These are phyloP conservation scores for Geotrichum macrosporum DNA, from an alignment of 1,139 yeast genomes.

Conservation along the genomic window DNA sequence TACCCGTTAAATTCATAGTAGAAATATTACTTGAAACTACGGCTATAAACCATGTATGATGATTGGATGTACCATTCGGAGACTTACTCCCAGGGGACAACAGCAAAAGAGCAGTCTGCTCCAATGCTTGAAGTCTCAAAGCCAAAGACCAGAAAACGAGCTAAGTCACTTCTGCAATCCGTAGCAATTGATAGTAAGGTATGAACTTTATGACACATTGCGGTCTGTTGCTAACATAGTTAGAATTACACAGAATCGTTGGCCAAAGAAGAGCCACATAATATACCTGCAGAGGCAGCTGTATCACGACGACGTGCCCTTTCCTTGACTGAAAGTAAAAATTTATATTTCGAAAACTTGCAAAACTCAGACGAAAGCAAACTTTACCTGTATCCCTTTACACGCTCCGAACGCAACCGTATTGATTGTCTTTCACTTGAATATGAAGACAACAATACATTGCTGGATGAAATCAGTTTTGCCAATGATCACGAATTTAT, in stretches of 20 bases:
- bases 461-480: constrained; percentile 28
- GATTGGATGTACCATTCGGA: constrained; percentile 36
- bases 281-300: constrained; percentile 24
- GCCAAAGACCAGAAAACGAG: constrained; percentile 27
- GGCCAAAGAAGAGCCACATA: constrained; percentile 2
- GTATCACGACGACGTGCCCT: constrained; percentile 28
- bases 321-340: constrained; percentile 18
- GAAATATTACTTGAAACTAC: background rate
- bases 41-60: constrained; percentile 30
- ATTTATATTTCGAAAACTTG: background rate
- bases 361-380: background rate
- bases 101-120: constrained; percentile 4
- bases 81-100: constrained; percentile 21
- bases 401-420: constrained; percentile 16
- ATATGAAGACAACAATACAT: constrained; percentile 10
- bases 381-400: constrained; percentile 20
- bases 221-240: background rate
- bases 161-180: constrained; percentile 30
- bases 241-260: constrained; percentile 10
- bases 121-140: constrained; percentile 12
- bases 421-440: constrained; percentile 7
- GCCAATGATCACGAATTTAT: constrained; percentile 29
- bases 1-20: background rate
- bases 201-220: background rate
- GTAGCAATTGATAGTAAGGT: constrained; percentile 29